Percentiles rank a stretch among this genome's conserved stretches.
These are phyloP conservation scores for Tetrastigma voinierianum DNA, from an alignment of 164 flowering plant species.

Conservation along the genomic window DNA sequence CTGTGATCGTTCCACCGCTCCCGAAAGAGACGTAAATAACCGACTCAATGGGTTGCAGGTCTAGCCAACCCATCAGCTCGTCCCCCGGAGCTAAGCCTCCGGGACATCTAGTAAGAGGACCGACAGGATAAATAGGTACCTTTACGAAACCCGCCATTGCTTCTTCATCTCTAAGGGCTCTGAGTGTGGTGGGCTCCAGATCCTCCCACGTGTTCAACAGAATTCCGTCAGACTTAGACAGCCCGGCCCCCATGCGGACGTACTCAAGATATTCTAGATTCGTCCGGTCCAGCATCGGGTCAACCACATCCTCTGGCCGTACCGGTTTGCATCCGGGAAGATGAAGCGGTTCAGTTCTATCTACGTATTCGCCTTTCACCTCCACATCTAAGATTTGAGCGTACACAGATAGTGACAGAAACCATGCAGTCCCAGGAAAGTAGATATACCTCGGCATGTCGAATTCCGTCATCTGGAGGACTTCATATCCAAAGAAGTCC, in stretches of 20 bases:
- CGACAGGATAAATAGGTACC: constrained; percentile 11
- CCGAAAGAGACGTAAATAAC: constrained; percentile 37
- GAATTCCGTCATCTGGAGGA: background rate
- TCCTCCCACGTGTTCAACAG: constrained; percentile 8
- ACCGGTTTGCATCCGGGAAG: no score
- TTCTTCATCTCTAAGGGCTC: background rate
- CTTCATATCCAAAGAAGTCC: constrained; percentile 5
- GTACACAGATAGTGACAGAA: background rate
- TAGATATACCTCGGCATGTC: background rate
- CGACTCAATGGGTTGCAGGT: constrained; percentile 27
- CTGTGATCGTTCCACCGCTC: constrained; percentile 26
- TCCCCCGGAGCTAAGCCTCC: background rate
- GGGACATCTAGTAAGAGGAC: background rate
- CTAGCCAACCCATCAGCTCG: background rate
- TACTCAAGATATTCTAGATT: no score
- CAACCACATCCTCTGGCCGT: no score
- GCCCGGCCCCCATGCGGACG: no score
- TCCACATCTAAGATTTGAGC: background rate
- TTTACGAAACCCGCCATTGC: background rate
- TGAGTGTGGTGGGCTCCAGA: background rate
- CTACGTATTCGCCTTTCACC: background rate
- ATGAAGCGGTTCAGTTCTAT: background rate
- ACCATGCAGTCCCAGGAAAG: background rate
- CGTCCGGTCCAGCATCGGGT: no score
- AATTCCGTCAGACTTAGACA: background rate